Evolutionary conservation across 1,284 basidiomycete species (phyloP).

Genomic region (Tilletia walkeri): DNA sequence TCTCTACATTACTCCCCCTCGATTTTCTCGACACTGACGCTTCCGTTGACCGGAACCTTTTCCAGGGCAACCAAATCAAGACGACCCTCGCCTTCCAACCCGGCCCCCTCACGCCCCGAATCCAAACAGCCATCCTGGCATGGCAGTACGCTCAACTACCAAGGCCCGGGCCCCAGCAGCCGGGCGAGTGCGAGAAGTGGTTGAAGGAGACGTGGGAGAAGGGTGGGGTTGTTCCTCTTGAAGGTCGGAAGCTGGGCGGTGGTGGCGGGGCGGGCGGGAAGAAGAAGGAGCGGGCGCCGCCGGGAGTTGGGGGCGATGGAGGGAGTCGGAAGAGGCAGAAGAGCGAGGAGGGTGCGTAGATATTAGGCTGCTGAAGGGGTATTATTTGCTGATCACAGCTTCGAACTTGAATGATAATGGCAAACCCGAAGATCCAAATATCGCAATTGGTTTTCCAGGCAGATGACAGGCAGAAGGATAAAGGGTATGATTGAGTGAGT

Average conservation of each 20-base stretch:
- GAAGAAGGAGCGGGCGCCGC: constrained; percentile 20
- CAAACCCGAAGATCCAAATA: no score
- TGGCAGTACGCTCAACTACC: constrained; percentile 36
- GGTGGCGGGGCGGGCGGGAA: constrained; percentile 24
- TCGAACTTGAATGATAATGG: no score
- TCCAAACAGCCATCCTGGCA: constrained; percentile 39
- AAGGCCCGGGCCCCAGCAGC: no score
- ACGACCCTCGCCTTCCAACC: constrained; percentile 31
- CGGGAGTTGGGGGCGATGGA: background rate
- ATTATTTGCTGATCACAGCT: no score
- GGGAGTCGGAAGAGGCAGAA: constrained; percentile 33
- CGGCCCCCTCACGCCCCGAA: constrained; percentile 31
- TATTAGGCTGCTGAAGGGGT: no score
- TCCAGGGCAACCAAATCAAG: constrained; percentile 38
- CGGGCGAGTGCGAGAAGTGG: constrained; percentile 32
- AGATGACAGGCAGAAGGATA: no score
- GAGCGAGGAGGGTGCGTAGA: constrained; percentile 29
- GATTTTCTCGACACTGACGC: background rate
- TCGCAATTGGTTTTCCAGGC: no score
- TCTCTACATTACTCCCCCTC: background rate
- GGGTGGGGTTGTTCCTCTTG: constrained; percentile 39
- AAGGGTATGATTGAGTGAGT: no score
- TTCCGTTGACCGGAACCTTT: background rate
- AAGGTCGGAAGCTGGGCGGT: constrained; percentile 20
- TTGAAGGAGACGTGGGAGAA: constrained; percentile 38